Percentiles rank a stretch among this genome's conserved stretches.
Conservation (phyloP, 495 filamentous ascomycete species). For the Penicillium ochrochloron region DNA sequence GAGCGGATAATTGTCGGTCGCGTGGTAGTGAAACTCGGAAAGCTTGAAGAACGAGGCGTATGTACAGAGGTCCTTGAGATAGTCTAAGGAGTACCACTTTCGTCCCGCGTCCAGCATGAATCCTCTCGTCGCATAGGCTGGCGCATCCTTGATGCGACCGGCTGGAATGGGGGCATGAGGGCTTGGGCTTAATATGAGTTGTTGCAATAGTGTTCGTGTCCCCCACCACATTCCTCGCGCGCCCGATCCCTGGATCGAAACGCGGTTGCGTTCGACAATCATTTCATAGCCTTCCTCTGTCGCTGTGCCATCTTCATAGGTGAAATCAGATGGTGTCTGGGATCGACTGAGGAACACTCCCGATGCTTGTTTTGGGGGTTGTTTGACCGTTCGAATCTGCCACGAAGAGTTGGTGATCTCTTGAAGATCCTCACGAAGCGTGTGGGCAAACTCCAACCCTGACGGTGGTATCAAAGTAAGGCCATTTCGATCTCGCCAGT, state of each 20-base stretch:
- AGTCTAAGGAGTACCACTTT: conserved; percentile 58
- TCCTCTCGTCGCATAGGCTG: conserved; percentile 53
- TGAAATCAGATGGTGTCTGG: conserved; percentile 25
- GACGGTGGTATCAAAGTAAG: conserved; percentile 59
- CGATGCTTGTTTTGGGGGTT: conserved; percentile 27
- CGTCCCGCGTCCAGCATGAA: conserved; percentile 60
- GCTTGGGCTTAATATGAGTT: conserved; percentile 41
- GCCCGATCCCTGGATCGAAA: conserved; percentile 51
- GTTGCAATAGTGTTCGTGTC: conserved; percentile 56
- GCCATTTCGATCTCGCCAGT: conserved; percentile 38
- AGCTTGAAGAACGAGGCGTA: conserved; percentile 62
- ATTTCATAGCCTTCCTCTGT: conserved; percentile 57
- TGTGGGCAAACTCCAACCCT: conserved; percentile 51
- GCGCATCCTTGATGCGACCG: conserved; percentile 45
- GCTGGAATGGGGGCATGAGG: conserved; percentile 30
- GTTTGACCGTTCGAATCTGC: conserved; percentile 30
- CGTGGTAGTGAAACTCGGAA: conserved; percentile 62
- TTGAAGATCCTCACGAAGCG: conserved; percentile 50
- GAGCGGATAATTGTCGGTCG: conserved; percentile 60
- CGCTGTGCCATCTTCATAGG: conserved; percentile 50
- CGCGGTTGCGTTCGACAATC: conserved; percentile 29
- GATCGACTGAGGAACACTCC: conserved; percentile 43
- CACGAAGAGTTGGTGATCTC: conserved; percentile 39
- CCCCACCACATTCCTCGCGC: conserved; percentile 61
- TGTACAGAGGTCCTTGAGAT: conserved; percentile 60